A percentile compares a stretch with the other conserved stretches of the same genome.
These are phyloP conservation scores for Trichoderma afroharzianum DNA, from an alignment of 2,329 filamentous ascomycete genomes.

Conservation along the genomic window DNA sequence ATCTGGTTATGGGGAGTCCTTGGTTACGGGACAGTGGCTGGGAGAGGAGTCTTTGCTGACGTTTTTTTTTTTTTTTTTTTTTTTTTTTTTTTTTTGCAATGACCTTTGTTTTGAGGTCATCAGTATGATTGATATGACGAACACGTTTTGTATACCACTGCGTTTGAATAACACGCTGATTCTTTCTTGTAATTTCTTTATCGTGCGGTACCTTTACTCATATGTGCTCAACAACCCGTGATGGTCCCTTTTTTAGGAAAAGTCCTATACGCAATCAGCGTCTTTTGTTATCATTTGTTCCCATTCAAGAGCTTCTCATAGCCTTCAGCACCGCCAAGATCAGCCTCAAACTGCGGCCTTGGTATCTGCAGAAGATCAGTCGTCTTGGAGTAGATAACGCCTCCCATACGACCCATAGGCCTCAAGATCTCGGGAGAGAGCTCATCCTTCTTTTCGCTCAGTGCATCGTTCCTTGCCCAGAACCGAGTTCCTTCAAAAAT, in stretches of 20 bases:
- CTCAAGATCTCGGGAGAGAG: slow-evolving; percentile 71
- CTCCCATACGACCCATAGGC: slow-evolving; percentile 75
- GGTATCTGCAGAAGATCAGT: slow-evolving; percentile 70
- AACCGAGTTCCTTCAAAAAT: slow-evolving; percentile 82
- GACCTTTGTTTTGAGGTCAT: neutral
- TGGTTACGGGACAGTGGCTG: neutral
- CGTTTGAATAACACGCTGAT: slow-evolving; percentile 6
- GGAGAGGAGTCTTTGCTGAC: neutral
- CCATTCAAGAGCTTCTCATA: slow-evolving; percentile 53
- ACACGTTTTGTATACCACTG: slow-evolving; percentile 14
- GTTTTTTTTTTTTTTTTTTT: too few relatives aligned
- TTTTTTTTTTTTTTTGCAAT: too few relatives aligned
- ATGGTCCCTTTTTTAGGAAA: neutral
- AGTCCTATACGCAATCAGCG: neutral
- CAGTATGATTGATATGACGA: slow-evolving; percentile 12
- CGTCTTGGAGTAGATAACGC: slow-evolving; percentile 75
- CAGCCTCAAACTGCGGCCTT: slow-evolving; percentile 55
- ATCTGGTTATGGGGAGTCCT: neutral
- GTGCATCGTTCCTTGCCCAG: slow-evolving; percentile 84
- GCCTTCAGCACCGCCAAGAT: slow-evolving; percentile 51
- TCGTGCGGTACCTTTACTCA: neutral
- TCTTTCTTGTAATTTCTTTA: neutral
- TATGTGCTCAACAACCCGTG: neutral
- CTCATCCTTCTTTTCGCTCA: slow-evolving; percentile 71
- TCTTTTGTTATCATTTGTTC: slow-evolving; percentile 21